Evolutionary conservation across 2,329 filamentous ascomycete species (phyloP), one percentile per base, ranked within the genome.

Genomic region (Chalaropsis thielavioides): DNA sequence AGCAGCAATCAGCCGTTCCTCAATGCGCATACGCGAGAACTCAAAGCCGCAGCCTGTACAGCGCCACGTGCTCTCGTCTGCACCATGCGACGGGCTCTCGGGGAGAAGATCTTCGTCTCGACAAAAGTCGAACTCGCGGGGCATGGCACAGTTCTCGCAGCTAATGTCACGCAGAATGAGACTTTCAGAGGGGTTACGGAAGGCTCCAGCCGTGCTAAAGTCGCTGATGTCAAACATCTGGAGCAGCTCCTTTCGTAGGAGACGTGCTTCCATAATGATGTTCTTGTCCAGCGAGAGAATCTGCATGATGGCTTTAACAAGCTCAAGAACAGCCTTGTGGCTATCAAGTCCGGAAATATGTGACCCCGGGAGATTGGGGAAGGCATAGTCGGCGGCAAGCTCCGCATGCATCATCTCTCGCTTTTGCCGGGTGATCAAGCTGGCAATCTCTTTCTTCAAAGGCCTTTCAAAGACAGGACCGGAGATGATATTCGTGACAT

Each of bases 251-350:
- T 95, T 95, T 63, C 95, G 86, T 0, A 99, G 80, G 1, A 95
- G 79, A 5, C 94, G 86, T 2, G 90, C 91, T 75, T 97, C 92
- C 60, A 95, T 83, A 0, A 86, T 87, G 70, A 95, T 94, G 70
- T 90, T 90, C 74, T 92, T 94, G 76, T 96, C 94, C 0, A 99
- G 82, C 41, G 85, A 89, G 4, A 99, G 80, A 10, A 99, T 88
- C 73, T 97, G 92, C 85, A 95, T 95, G 54, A 99, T 82, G 19
- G 83, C 84, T 75, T 97, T 99, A 70, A 96, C 90, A 2, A 99
- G 83, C 74, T 97, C 92, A 0, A 99, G 81, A 79, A 79, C 51
- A 19, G 66, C 66, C 35, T 65, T 67, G 61, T 65, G 66, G 38
- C 61, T 65, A 10, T 49, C 58, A 22, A 65, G 66, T 6, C 66